These are phyloP conservation scores for Ciborinia camelliae DNA, from an alignment of 2,329 filamentous ascomycete genomes.

Conservation along the genomic window DNA sequence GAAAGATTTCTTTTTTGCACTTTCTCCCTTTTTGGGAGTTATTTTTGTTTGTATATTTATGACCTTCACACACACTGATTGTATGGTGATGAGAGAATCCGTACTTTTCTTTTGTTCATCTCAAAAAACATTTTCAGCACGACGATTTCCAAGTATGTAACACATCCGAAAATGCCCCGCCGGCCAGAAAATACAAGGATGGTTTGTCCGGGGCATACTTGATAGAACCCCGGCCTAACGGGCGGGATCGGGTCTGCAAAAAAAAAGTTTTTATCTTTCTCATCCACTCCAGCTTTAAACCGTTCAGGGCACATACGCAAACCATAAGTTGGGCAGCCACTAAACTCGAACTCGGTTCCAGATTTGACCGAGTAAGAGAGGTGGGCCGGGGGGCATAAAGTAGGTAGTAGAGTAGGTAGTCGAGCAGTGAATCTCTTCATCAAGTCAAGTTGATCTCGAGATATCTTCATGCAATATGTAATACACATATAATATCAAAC, in stretches of 20 bases:
- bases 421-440: background rate
- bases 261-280: background rate
- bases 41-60: background rate
- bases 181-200: background rate
- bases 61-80: no score
- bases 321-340: background rate
- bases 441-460: background rate
- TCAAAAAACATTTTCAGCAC: background rate
- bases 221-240: background rate
- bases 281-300: slow-evolving; percentile 7
- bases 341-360: background rate
- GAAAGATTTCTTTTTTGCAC: background rate
- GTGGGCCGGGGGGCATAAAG: background rate
- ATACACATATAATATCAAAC: no score
- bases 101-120: background rate
- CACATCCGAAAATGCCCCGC: background rate
- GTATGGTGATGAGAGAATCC: background rate
- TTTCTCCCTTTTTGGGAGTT: background rate
- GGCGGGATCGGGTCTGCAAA: background rate
- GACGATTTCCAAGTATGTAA: background rate
- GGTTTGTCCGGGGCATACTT: background rate
- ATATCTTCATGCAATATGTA: background rate
- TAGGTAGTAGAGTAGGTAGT: no score
- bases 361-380: background rate
- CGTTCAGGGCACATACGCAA: background rate